Evolutionary conservation across 1,284 basidiomycete species (phyloP).

Genomic region (Ustilago lituana): DNA sequence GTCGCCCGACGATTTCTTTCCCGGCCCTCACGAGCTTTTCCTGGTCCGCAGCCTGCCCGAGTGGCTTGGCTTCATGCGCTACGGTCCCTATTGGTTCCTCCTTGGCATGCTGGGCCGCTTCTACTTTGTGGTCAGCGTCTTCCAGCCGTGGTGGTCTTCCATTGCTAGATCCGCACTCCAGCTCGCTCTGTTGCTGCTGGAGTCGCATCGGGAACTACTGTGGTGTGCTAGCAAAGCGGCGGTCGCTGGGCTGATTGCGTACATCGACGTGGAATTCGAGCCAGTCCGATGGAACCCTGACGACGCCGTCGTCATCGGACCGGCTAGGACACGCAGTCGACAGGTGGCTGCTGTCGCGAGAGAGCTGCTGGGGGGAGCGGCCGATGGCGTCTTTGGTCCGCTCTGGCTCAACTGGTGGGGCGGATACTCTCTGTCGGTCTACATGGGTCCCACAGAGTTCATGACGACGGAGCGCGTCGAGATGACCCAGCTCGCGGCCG

Average conservation of each 20-base stretch:
- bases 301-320: conserved; percentile 35
- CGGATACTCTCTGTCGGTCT: conserved; percentile 37
- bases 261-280: conserved; percentile 34
- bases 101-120: conserved; percentile 30
- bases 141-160: conserved; percentile 32
- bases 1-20: conserved; percentile 13
- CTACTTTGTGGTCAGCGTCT: conserved; percentile 23
- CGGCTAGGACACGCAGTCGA: conserved; percentile 11
- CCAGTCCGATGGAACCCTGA: conserved; percentile 28
- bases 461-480: conserved; percentile 42
- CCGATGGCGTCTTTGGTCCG: conserved; percentile 34
- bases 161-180: conserved; percentile 30
- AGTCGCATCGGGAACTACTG: conserved; percentile 36
- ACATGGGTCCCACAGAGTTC: conserved; percentile 26
- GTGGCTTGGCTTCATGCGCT: conserved; percentile 35
- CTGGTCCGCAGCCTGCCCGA: conserved; percentile 30
- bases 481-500: conserved; percentile 37
- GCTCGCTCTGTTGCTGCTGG: conserved; percentile 26
- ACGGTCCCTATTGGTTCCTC: conserved; percentile 22
- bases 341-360: conserved; percentile 15
- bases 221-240: conserved; percentile 32
- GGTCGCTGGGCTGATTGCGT: conserved; percentile 34
- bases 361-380: conserved; percentile 18
- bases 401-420: conserved; percentile 49
- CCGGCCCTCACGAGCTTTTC: conserved; percentile 21